Conservation (phyloP, 306 rosid species). For the Carpinus viminea region DNA sequence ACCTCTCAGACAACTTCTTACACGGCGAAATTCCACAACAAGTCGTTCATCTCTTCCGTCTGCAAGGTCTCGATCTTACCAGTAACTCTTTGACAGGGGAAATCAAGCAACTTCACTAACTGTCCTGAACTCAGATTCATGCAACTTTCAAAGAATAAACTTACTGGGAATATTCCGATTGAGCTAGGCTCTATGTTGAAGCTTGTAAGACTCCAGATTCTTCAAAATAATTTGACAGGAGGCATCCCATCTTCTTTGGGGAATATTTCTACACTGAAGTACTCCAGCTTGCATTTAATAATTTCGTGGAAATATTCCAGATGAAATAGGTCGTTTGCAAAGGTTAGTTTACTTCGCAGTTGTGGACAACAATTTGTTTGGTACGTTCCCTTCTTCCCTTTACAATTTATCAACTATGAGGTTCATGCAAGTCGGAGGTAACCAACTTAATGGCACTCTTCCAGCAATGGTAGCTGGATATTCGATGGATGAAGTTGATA, state of each 20-base stretch:
- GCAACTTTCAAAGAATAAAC: background rate
- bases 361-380: background rate
- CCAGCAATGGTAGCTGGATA: too few relatives aligned
- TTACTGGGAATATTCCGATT: conserved; percentile 18
- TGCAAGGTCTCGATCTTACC: background rate
- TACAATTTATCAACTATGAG: conserved; percentile 42
- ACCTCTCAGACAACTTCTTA: conserved; percentile 34
- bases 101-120: conserved; percentile 31
- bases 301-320: conserved; percentile 32
- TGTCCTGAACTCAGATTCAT: conserved; percentile 3
- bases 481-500: too few relatives aligned
- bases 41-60: conserved; percentile 16
- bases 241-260: conserved; percentile 37
- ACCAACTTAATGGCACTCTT: too few relatives aligned
- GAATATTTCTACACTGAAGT: conserved; percentile 26
- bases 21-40: conserved; percentile 35
- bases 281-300: background rate
- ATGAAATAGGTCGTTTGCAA: conserved; percentile 13
- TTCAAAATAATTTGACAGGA: conserved; percentile 28
- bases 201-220: background rate
- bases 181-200: conserved; percentile 23
- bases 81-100: conserved; percentile 35
- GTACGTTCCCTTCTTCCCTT: conserved; percentile 35
- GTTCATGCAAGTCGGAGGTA: too few relatives aligned
- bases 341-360: background rate